phyloP scores from a whole-genome alignment of 129 eudicot species.

The Flaveria bidentis region DNA sequence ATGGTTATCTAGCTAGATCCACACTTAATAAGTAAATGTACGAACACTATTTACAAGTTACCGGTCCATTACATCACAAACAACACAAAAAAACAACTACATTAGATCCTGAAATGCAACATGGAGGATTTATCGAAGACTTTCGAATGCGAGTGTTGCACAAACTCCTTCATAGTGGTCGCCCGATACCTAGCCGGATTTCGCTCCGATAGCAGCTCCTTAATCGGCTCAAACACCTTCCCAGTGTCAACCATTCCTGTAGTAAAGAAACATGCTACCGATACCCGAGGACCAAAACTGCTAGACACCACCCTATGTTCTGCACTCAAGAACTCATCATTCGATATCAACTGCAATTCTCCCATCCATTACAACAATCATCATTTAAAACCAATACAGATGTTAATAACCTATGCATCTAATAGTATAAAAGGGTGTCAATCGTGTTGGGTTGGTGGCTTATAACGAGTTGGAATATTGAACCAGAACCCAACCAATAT shows the following conservation, averaged over 20 bases:
- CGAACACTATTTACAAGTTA: background rate
- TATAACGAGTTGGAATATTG: no score
- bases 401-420: background rate
- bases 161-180: slow-evolving; percentile 33
- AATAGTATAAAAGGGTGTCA: background rate
- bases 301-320: slow-evolving; percentile 69
- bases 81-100: background rate
- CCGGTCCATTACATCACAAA: background rate
- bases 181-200: slow-evolving; percentile 55
- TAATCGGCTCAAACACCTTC: slow-evolving; percentile 57
- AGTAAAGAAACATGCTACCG: slow-evolving; percentile 58
- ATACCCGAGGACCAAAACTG: slow-evolving; percentile 52
- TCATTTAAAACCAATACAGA: slow-evolving; percentile 1
- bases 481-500: no score
- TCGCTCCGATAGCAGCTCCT: slow-evolving; percentile 52
- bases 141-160: slow-evolving; percentile 35
- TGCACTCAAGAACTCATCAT: slow-evolving; percentile 55
- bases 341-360: slow-evolving; percentile 49
- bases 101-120: slow-evolving; percentile 31
- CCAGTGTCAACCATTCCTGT: slow-evolving; percentile 42
- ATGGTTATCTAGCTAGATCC: no score
- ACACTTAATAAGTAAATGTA: background rate
- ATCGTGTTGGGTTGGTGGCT: no score
- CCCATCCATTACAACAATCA: background rate
- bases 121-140: slow-evolving; percentile 35